Percentiles rank a stretch among this genome's conserved stretches.
phyloP scores from a whole-genome alignment of 164 flowering plant genomes.

The Tetrastigma voinierianum region DNA sequence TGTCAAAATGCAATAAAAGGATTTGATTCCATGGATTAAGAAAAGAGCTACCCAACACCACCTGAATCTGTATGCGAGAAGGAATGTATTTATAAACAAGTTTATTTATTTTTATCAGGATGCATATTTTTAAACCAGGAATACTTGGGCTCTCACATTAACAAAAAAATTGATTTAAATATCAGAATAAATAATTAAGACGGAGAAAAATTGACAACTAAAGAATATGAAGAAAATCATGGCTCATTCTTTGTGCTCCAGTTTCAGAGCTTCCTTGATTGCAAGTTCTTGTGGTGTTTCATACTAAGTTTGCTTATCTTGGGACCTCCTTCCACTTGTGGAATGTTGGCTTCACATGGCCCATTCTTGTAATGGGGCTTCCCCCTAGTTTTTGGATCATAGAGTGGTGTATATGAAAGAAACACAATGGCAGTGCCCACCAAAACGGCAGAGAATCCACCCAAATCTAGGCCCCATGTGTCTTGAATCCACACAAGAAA shows the following conservation, averaged over 20 bases:
- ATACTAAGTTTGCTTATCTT: conserved; percentile 61
- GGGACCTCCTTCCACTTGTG: conserved; percentile 64
- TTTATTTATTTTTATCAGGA: too few relatives aligned
- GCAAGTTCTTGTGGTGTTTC: conserved; percentile 62
- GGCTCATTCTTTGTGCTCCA: conserved; percentile 75
- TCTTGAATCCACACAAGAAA: conserved; percentile 82
- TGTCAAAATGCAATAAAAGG: too few relatives aligned
- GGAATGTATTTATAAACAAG: too few relatives aligned
- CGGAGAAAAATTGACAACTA: background rate
- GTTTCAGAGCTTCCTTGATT: conserved; percentile 76
- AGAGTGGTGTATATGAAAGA: conserved; percentile 68
- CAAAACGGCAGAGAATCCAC: conserved; percentile 76
- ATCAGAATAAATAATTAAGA: background rate
- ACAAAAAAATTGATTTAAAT: background rate
- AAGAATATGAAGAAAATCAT: conserved; percentile 20
- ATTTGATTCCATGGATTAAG: too few relatives aligned
- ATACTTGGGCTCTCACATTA: too few relatives aligned
- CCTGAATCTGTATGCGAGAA: too few relatives aligned
- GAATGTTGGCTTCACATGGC: conserved; percentile 77
- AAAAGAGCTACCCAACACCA: too few relatives aligned
- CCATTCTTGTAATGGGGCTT: conserved; percentile 81
- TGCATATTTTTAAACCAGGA: too few relatives aligned
- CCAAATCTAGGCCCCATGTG: conserved; percentile 90
- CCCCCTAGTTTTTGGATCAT: conserved; percentile 92
- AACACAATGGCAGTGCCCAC: conserved; percentile 79